Evolutionary conservation across 2,329 filamentous ascomycete genomes (phyloP).

Genomic region (Apiospora malaysiana): DNA sequence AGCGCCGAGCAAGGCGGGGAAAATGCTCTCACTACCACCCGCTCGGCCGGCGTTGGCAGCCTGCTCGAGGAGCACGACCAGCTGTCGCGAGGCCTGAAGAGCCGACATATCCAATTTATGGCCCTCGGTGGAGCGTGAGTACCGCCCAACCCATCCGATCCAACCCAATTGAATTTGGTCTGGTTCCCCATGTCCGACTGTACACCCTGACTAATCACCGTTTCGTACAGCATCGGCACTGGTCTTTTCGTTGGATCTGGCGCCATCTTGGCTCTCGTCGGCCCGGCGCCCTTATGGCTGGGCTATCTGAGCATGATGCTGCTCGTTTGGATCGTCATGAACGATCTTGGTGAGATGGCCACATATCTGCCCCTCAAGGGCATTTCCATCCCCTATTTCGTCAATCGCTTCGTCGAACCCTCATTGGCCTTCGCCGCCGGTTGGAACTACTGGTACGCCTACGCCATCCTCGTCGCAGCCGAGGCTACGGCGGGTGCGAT

Average conservation of each 20-base stretch:
- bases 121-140: slow-evolving; percentile 21
- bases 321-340: slow-evolving; percentile 60
- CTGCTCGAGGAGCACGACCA: slow-evolving; percentile 22
- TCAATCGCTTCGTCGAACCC: slow-evolving; percentile 60
- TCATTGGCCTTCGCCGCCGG: slow-evolving; percentile 62
- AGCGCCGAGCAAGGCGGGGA: slow-evolving; percentile 19
- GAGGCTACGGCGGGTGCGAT: slow-evolving; percentile 64
- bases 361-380: slow-evolving; percentile 61
- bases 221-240: slow-evolving; percentile 58
- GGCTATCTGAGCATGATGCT: slow-evolving; percentile 66
- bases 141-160: not conserved
- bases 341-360: slow-evolving; percentile 58
- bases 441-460: slow-evolving; percentile 69
- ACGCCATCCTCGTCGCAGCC: slow-evolving; percentile 62
- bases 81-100: slow-evolving; percentile 18
- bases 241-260: slow-evolving; percentile 69
- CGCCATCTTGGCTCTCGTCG: slow-evolving; percentile 58
- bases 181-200: no score
- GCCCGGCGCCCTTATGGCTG: slow-evolving; percentile 72
- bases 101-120: slow-evolving; percentile 22
- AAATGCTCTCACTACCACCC: slow-evolving; percentile 8
- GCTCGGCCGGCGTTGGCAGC: slow-evolving; percentile 16
- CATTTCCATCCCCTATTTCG: slow-evolving; percentile 62
- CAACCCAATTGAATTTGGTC: not conserved
- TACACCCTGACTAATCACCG: not conserved